These are phyloP conservation scores for Biancaea sappan DNA, from an alignment of 306 rosid species.

Conservation along the genomic window DNA sequence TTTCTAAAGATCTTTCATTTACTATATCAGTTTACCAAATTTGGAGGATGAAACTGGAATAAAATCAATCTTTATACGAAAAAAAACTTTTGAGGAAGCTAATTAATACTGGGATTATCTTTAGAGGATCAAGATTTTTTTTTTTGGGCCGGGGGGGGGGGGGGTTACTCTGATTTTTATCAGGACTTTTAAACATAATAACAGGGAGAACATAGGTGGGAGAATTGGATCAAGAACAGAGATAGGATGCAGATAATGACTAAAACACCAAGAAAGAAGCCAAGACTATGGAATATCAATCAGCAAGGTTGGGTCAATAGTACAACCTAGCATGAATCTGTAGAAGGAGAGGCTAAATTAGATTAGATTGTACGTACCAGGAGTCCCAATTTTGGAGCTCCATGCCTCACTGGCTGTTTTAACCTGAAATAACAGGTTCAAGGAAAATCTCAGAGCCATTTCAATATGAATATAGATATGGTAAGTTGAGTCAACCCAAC, in stretches of 20 bases:
- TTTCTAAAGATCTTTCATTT: too few species aligned
- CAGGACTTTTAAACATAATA: not conserved
- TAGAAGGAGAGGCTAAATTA: constrained; percentile 12
- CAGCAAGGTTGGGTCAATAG: not conserved
- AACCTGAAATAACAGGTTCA: constrained; percentile 45
- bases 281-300: not conserved
- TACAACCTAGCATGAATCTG: not conserved
- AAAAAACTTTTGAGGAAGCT: not conserved
- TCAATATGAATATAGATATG: constrained; percentile 4
- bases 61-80: not conserved
- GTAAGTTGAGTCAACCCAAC: constrained; percentile 1
- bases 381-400: constrained; percentile 44
- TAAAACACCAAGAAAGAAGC: not conserved
- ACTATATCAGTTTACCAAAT: too few species aligned
- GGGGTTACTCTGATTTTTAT: not conserved
- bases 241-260: not conserved
- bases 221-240: not conserved
- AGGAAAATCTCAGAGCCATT: constrained; percentile 33
- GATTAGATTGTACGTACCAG: constrained; percentile 46
- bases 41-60: not conserved
- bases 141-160: too few species aligned
- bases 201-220: not conserved
- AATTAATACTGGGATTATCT: not conserved
- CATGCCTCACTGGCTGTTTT: constrained; percentile 44
- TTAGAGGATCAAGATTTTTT: not conserved